Base-by-base conservation (phyloP, 768 basidiomycete species). In the Mycena rebaudengoi region DNA sequence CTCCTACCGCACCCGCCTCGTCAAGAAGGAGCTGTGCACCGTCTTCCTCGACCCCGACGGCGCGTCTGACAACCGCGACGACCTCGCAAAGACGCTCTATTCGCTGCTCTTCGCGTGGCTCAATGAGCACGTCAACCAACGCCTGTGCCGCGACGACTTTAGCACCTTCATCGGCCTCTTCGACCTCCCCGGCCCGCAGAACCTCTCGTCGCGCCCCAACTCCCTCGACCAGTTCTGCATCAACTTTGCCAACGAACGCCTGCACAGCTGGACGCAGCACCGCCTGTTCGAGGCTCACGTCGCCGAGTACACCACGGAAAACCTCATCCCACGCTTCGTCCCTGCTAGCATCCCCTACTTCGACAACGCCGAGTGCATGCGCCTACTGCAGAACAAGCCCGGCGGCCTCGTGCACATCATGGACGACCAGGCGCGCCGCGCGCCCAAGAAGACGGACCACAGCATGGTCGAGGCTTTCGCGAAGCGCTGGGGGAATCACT, bases 11-110 rank as follows among this genome's bases (percentile, higher is more conserved):
- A 96, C 94, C 1, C 94, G 93, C 75, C 81, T 98, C 57, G 88
- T 98, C 72, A 92, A 95, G 76, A 98, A 96, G 79, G 96, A 99
- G 77, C 82, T 98, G n/a, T 98, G 95, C 76, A 98, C 96, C 0
- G 90, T 98, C 26, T 98, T 99, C 80, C 86, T 99, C 44, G 96
- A 99, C 73, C 89, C 93, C 0, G 96, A 99, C 72, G 94, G 93
- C 54, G 95, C 97, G 2, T 90, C 94, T 0, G 91, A 92, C 71
- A 98, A 98, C 69, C 83, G 96, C 44, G 97, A 99, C 72, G 95
- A 97, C 74, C 89, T 99, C 35, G 94, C 96, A 20, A 91, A 95
- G 75, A 92, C 94, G 0, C 85, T 99, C 0, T 99, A 98, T 74
- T 95, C 95, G 5, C 86, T 99, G 3, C 85, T 98, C 20, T 99